Base-by-base conservation (phyloP, 306 rosid genomes). In the Cucumis hystrix region DNA sequence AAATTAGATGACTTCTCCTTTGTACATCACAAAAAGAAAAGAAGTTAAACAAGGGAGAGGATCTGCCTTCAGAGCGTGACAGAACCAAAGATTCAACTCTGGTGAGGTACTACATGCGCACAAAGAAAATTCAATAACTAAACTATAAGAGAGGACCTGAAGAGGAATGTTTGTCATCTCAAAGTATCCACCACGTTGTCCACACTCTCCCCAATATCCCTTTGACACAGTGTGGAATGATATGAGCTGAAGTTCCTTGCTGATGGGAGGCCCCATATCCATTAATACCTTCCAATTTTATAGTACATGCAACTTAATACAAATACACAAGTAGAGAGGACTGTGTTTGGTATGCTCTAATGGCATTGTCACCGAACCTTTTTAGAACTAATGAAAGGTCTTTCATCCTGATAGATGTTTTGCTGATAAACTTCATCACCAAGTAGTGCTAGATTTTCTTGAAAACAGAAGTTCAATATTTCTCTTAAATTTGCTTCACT, bases 391-490 rank as follows among this genome's bases (percentile, higher is more conserved):
- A 95, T 13, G 71, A 95, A 95, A 80, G 99, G 97, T 28, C 99
- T 91, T 74, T 92, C 96, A 56, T 95, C 97, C 87, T 95, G 99
- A 86, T 95, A 95, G 81, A 95, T 85, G 80, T 95, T 95, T 77
- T 88, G 91, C 89, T 95, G 99, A 86, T 95, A 95, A 83, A 95
- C 99, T 86, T 95, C 99, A 81, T 95, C 99, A 78, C 99, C 99
- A 79, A 95, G 97, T 88, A 95, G 81, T 55, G 81, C 99, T 76
- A 95, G 80, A 78, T 83, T 86, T 84, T 95, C 99, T 59, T 88
- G 85, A 84, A 76, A 88, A 81, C 98, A 95, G 85, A 87, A 95
- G 81, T 62, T 87, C 83, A 95, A 73, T 77, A 95, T 83, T 83
- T 87, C 90, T 86, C 86, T 85, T 75, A 95, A 82, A 85, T 95